These are phyloP conservation scores for Spathaspora boniae DNA, from an alignment of 805 yeast genomes.

Conservation along the genomic window DNA sequence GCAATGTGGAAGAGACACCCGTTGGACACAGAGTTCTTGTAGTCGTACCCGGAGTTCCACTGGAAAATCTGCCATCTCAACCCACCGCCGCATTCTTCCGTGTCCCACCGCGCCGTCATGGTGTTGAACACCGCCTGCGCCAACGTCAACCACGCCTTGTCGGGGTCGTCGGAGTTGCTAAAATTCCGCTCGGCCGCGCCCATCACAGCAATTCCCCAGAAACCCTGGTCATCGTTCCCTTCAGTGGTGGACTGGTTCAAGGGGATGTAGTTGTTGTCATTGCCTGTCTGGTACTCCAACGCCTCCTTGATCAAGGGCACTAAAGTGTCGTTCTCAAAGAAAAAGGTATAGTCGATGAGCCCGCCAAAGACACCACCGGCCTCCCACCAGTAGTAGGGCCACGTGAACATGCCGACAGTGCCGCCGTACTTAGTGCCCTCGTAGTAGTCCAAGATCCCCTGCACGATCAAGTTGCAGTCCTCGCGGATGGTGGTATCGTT, in stretches of 20 bases:
- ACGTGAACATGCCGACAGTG: constrained; percentile 78
- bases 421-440: constrained; percentile 67
- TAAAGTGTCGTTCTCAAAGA: constrained; percentile 67
- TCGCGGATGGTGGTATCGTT: constrained; percentile 44
- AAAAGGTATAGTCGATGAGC: constrained; percentile 72
- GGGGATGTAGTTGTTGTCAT: constrained; percentile 77
- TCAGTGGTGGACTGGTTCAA: constrained; percentile 85
- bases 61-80: constrained; percentile 48
- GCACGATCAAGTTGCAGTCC: constrained; percentile 58
- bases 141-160: constrained; percentile 37
- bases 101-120: constrained; percentile 45
- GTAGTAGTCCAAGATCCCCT: constrained; percentile 81
- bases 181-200: constrained; percentile 89
- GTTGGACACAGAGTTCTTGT: constrained; percentile 43
- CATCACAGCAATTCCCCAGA: constrained; percentile 94
- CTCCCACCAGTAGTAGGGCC: constrained; percentile 98
- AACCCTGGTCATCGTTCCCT: constrained; percentile 97
- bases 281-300: constrained; percentile 63
- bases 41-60: constrained; percentile 46
- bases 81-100: constrained; percentile 36
- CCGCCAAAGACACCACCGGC: constrained; percentile 96
- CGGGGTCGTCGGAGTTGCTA: constrained; percentile 44
- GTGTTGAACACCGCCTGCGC: constrained; percentile 43
- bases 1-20: constrained; percentile 44
- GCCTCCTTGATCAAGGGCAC: constrained; percentile 58